Conservation (phyloP, 257 asterid species). For the Capsicum pubescens region DNA sequence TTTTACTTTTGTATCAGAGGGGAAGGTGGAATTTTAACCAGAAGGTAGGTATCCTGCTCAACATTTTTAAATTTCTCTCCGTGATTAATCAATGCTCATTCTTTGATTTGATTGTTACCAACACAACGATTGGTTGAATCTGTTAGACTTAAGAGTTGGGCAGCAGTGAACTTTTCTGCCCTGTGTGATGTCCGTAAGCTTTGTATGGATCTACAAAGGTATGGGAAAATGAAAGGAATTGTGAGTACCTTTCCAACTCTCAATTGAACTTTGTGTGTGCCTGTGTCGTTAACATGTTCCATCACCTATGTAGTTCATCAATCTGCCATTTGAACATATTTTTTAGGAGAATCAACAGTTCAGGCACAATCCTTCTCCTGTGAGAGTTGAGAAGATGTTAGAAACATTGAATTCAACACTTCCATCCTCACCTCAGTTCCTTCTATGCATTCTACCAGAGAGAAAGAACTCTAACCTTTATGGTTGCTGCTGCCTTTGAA, state of each 20-base stretch:
- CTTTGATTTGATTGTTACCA: slow-evolving; percentile 33
- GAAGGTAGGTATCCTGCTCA: slow-evolving; percentile 48
- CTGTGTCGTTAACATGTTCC: background rate
- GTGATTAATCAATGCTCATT: background rate
- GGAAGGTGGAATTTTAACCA: slow-evolving; percentile 81
- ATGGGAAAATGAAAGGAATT: slow-evolving; percentile 68
- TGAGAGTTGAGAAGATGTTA: slow-evolving; percentile 68
- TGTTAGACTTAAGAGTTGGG: slow-evolving; percentile 50
- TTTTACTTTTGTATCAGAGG: too few relatives aligned
- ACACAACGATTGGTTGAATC: slow-evolving; percentile 58
- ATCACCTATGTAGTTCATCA: slow-evolving; percentile 40
- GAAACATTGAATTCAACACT: slow-evolving; percentile 40
- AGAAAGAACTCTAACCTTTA: slow-evolving; percentile 69
- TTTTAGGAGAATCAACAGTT: slow-evolving; percentile 50
- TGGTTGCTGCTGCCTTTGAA: slow-evolving; percentile 48
- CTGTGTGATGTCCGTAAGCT: slow-evolving; percentile 43
- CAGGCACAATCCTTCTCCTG: slow-evolving; percentile 48
- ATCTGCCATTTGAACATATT: slow-evolving; percentile 28
- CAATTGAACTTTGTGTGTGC: background rate
- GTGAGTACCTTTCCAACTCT: slow-evolving; percentile 42
- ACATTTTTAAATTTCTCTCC: background rate
- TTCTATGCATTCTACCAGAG: slow-evolving; percentile 73
- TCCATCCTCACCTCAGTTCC: slow-evolving; percentile 55
- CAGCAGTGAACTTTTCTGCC: slow-evolving; percentile 67
- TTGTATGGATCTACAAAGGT: slow-evolving; percentile 40